Evolutionary conservation across 2,329 filamentous ascomycete species (phyloP).

Genomic region (Aspergillus sp.): DNA sequence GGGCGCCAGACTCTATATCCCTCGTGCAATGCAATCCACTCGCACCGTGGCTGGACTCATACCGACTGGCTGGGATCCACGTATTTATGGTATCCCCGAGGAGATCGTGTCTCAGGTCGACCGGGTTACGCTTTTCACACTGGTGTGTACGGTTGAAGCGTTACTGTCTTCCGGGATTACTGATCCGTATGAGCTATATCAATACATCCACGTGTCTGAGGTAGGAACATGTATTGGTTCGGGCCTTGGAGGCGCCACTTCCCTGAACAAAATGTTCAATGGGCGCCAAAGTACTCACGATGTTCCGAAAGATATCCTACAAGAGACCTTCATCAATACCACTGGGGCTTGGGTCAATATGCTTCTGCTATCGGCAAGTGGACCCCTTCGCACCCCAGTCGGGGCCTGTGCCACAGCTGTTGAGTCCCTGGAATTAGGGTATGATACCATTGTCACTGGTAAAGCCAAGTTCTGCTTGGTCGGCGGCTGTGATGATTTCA

Average conservation of each 20-base stretch:
- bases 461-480: constrained; percentile 94
- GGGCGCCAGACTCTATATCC: constrained; percentile 73
- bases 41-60: constrained; percentile 79
- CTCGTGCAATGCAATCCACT: not conserved
- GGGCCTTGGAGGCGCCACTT: constrained; percentile 86
- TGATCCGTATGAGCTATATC: constrained; percentile 98
- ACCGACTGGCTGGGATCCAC: constrained; percentile 91
- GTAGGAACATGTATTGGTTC: constrained; percentile 95
- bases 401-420: constrained; percentile 93
- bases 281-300: constrained; percentile 91
- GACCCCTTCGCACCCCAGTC: constrained; percentile 93
- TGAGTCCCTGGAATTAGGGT: constrained; percentile 91
- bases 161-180: constrained; percentile 88
- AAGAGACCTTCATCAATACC: constrained; percentile 98
- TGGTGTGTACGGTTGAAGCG: constrained; percentile 86
- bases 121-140: constrained; percentile 88
- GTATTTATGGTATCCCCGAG: constrained; percentile 88
- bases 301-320: constrained; percentile 92
- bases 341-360: constrained; percentile 99
- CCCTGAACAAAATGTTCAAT: constrained; percentile 91
- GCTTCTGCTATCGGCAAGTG: constrained; percentile 90
- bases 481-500: constrained; percentile 95
- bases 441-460: constrained; percentile 93
- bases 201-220: constrained; percentile 94
- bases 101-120: constrained; percentile 96